phyloP scores from a whole-genome alignment of 257 asterid genomes.

The Jacaranda mimosifolia region DNA sequence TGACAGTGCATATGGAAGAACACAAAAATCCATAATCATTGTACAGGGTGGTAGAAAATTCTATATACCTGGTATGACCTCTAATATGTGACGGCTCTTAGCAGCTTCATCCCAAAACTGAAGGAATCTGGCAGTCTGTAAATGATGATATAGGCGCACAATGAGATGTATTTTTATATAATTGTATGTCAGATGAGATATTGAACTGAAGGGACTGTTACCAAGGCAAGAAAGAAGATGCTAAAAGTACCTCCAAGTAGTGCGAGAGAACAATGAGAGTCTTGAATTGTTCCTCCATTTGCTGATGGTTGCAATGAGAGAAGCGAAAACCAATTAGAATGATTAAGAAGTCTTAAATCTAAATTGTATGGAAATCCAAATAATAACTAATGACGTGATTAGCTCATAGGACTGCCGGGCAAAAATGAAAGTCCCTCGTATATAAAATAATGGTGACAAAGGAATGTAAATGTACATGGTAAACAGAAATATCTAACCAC shows the following conservation, averaged over 20 bases:
- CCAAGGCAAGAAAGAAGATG: neutral
- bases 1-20: neutral
- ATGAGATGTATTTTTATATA: constrained; percentile 1
- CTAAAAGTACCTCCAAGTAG: constrained; percentile 81
- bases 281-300: constrained; percentile 96
- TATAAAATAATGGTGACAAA: neutral
- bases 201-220: neutral
- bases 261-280: constrained; percentile 88
- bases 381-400: neutral
- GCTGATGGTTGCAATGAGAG: constrained; percentile 47
- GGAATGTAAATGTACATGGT: neutral
- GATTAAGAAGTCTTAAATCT: neutral
- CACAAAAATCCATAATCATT: neutral
- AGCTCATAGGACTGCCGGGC: neutral
- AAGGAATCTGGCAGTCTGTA: constrained; percentile 88
- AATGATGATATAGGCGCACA: constrained; percentile 20
- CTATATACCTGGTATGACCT: constrained; percentile 51
- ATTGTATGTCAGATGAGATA: neutral
- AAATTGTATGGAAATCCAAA: neutral
- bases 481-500: neutral
- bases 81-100: constrained; percentile 69
- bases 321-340: constrained; percentile 28
- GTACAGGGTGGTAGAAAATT: neutral
- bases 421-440: constrained; percentile 4
- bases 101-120: constrained; percentile 98